A percentile compares a stretch with the other conserved stretches of the same genome.
phyloP scores from a whole-genome alignment of 116 monocot species.

The Zostera marina region DNA sequence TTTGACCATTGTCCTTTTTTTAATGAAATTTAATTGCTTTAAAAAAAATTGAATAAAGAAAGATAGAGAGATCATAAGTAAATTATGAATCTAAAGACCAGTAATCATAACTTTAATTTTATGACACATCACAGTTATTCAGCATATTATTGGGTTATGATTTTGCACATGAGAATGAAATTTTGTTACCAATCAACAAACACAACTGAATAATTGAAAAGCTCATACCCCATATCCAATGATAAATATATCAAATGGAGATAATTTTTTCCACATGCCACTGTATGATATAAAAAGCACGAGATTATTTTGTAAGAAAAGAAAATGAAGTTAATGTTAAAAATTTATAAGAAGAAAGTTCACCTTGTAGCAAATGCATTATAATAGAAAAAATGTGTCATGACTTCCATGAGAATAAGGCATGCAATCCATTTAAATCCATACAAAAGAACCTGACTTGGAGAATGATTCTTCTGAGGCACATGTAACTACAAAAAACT shows the following conservation, averaged over 20 bases:
- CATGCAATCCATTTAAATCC: constrained; percentile 66
- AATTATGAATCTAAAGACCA: no score
- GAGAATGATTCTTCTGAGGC: constrained; percentile 55
- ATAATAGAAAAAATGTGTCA: constrained; percentile 92
- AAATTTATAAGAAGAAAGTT: constrained; percentile 3
- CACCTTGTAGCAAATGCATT: constrained; percentile 89
- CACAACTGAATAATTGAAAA: not conserved
- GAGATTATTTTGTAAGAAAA: not conserved
- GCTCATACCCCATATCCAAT: constrained; percentile 90
- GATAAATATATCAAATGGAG: constrained; percentile 85
- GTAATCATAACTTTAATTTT: no score
- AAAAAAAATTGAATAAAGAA: no score
- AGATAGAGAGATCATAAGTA: no score
- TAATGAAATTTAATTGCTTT: no score
- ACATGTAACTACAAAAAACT: constrained; percentile 41
- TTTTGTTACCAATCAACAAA: not conserved
- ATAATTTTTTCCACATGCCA: constrained; percentile 64
- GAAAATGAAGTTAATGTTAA: not conserved
- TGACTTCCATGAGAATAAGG: constrained; percentile 60
- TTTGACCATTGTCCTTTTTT: no score
- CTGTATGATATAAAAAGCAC: constrained; percentile 14
- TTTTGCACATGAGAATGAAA: not conserved
- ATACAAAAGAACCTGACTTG: constrained; percentile 45
- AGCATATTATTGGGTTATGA: not conserved
- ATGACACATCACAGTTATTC: not conserved